phyloP scores from a whole-genome alignment of 2,329 filamentous ascomycete genomes.

The Penicillium sclerotiorum region DNA sequence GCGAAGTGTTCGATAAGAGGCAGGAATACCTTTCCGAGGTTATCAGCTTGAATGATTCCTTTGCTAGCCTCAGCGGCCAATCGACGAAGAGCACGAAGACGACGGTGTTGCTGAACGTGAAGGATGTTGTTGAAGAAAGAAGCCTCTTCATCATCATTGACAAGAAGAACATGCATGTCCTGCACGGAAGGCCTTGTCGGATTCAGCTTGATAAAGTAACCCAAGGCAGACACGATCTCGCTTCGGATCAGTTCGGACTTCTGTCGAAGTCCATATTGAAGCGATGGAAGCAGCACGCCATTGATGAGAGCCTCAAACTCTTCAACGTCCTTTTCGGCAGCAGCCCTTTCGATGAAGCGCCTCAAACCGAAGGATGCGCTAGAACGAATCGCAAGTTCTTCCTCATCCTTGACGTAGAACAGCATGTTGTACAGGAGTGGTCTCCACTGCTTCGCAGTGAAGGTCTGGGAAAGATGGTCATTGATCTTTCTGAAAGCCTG shows the following conservation, averaged over 20 bases:
- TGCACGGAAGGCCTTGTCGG: slow-evolving; percentile 69
- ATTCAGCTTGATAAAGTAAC: slow-evolving; percentile 72
- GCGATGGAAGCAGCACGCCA: slow-evolving; percentile 69
- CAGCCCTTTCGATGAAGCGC: slow-evolving; percentile 70
- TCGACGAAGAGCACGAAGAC: slow-evolving; percentile 79
- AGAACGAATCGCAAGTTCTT: slow-evolving; percentile 81
- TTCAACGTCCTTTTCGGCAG: slow-evolving; percentile 44
- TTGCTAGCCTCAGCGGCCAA: slow-evolving; percentile 69
- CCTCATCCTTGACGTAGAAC: slow-evolving; percentile 80
- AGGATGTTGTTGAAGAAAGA: slow-evolving; percentile 93
- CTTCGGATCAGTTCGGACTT: slow-evolving; percentile 79
- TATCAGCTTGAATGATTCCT: slow-evolving; percentile 70
- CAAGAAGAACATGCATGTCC: slow-evolving; percentile 73
- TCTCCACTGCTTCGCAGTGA: slow-evolving; percentile 77
- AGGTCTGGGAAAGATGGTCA: slow-evolving; percentile 58
- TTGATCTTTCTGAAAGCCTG: slow-evolving; percentile 75
- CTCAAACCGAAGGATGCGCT: slow-evolving; percentile 82
- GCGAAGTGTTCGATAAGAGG: slow-evolving; percentile 94
- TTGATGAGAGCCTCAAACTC: slow-evolving; percentile 63
- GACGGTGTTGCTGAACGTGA: slow-evolving; percentile 83
- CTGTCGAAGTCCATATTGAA: slow-evolving; percentile 76
- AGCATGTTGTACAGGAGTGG: slow-evolving; percentile 87
- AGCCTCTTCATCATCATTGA: slow-evolving; percentile 72
- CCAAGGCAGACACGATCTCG: slow-evolving; percentile 79
- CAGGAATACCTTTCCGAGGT: slow-evolving; percentile 83